Evolutionary conservation across 345 rosid species (phyloP).

Genomic region (Rhodamnia argentea): DNA sequence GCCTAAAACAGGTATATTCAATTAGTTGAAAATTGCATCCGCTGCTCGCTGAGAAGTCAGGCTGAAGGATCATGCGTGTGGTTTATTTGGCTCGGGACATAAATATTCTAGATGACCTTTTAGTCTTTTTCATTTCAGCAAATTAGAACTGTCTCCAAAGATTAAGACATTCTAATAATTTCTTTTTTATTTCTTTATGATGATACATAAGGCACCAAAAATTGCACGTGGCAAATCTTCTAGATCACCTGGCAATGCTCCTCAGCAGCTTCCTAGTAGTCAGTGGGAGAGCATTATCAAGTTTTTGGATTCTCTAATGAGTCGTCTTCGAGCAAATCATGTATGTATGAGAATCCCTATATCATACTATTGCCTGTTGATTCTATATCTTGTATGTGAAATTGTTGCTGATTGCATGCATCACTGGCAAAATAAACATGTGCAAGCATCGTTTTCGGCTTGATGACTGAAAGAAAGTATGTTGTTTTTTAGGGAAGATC

Average conservation of each 20-base stretch:
- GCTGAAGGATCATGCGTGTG: neutral
- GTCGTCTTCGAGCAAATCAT: conserved; percentile 62
- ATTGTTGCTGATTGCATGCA: neutral
- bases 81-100: neutral
- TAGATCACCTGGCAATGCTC: conserved; percentile 59
- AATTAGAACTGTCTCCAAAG: neutral
- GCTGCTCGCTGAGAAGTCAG: neutral
- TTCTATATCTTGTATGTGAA: neutral
- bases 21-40: neutral
- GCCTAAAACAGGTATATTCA: neutral
- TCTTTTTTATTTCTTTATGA: neutral
- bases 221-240: conserved; percentile 64
- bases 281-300: conserved; percentile 90
- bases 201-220: conserved; percentile 63
- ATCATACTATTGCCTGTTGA: neutral
- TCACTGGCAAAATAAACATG: neutral
- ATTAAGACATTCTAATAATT: neutral
- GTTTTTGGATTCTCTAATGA: conserved; percentile 88
- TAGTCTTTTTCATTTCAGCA: neutral
- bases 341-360: conserved; percentile 33
- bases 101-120: neutral
- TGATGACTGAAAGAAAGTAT: neutral
- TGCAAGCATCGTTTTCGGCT: neutral
- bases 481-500: neutral
- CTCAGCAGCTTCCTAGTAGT: conserved; percentile 49